These are phyloP conservation scores for Tuber magnatum DNA, from an alignment of 495 filamentous ascomycete genomes.

Conservation along the genomic window DNA sequence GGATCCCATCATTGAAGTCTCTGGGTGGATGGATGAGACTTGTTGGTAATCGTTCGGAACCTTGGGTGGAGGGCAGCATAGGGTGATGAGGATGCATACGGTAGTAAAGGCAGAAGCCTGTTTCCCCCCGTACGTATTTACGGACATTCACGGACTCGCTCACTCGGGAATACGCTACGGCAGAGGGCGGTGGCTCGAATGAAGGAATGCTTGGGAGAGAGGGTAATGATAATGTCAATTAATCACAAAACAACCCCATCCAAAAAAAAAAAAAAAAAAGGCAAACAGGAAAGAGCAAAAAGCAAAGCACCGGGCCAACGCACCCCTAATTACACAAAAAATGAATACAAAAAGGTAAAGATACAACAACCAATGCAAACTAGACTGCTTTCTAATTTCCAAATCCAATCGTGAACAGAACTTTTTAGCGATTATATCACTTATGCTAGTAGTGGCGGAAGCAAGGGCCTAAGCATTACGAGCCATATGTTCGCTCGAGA, in stretches of 20 bases:
- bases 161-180: neutral
- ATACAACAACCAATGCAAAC: neutral
- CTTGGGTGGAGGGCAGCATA: neutral
- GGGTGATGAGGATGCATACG: neutral
- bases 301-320: neutral
- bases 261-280: neutral
- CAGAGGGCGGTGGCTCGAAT: neutral
- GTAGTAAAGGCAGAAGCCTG: neutral
- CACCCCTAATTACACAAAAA: neutral
- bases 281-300: neutral
- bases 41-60: neutral
- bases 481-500: neutral
- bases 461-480: neutral
- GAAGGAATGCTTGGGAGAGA: neutral
- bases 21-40: neutral
- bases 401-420: neutral
- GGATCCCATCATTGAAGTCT: too few species aligned
- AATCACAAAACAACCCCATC: neutral
- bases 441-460: neutral
- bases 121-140: neutral
- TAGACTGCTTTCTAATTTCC: neutral
- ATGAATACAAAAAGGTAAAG: neutral
- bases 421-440: neutral
- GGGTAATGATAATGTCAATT: neutral
- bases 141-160: neutral